Evolutionary conservation across 2,329 filamentous ascomycete species (phyloP), one percentile per base, ranked within the genome.

Genomic region (Rutstroemia sp.): DNA sequence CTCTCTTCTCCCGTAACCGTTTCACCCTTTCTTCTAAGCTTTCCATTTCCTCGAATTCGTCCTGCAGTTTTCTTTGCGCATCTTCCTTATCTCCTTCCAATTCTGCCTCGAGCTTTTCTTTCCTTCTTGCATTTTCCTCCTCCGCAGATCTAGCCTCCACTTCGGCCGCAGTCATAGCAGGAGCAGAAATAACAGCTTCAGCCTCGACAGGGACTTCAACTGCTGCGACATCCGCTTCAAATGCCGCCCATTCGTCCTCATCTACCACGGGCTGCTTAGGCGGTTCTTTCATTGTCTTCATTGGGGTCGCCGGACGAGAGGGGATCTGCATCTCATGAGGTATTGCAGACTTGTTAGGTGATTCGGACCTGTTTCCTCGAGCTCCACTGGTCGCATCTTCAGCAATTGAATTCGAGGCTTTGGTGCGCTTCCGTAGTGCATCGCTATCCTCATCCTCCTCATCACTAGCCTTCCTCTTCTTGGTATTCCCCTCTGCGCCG

Each of bases 231-330:
- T 95, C 89, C 2, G 88, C 87, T 69, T 96, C 87, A 68, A 95
- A 95, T 8, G 89, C 88, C 2, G 88, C 87, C 88, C 88, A 94
- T 71, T 94, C 88, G 54, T 86, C 82, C 66, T 95, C 89, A 68
- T 92, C 83, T 8, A 89, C 73, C 42, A 73, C 72, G 14, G 58
- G 47, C 4, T 56, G 54, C 5, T 62, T 67, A 39, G 73, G 72
- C 1, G 74, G 77, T 5, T 70, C 70, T 6, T 74, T 72, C 5
- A 75, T 73, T 5, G 70, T 68, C 55, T 66, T 69, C 5, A 60
- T 71, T 6, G 82, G 83, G 3, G 83, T 86, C 2, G 83, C 82
- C 2, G 83, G 82, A 39, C 83, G 74, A 1, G 82, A 85, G 12
- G 83, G 81, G 48, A 86, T 85, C 63, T 81, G 76, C 39, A 86